Evolutionary conservation across 805 yeast species (phyloP).

Genomic region (Ogataea naganishii): DNA sequence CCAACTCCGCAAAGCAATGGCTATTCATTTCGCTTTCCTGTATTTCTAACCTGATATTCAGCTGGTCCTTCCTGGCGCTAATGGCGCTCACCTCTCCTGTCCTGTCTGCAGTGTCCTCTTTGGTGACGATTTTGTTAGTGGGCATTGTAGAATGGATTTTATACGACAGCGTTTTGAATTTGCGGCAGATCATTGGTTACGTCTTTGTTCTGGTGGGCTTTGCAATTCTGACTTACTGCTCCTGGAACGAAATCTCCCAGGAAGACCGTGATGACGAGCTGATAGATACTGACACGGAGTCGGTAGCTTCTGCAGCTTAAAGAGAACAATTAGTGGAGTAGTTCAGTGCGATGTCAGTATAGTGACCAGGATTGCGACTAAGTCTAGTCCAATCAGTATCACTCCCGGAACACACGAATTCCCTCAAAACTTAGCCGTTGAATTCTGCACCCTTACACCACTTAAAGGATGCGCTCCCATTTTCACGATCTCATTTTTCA

Average conservation of each 20-base stretch:
- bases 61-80: slow-evolving; percentile 62
- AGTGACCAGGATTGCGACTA: too few species aligned
- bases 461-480: too few species aligned
- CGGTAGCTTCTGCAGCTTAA: slow-evolving; percentile 15
- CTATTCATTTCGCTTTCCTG: slow-evolving; percentile 42
- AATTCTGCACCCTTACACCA: too few species aligned
- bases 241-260: slow-evolving; percentile 51
- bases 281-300: slow-evolving; percentile 24
- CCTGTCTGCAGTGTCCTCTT: slow-evolving; percentile 49
- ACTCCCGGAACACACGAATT: too few species aligned
- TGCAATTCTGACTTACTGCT: slow-evolving; percentile 50
- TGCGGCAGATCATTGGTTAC: slow-evolving; percentile 61
- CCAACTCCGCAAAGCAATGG: slow-evolving; percentile 33
- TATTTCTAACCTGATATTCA: slow-evolving; percentile 55
- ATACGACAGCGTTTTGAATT: slow-evolving; percentile 48
- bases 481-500: too few species aligned
- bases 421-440: too few species aligned
- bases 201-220: slow-evolving; percentile 63
- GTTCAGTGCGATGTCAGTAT: too few species aligned
- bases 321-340: too few species aligned
- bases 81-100: slow-evolving; percentile 86
- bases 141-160: slow-evolving; percentile 68
- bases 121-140: slow-evolving; percentile 71
- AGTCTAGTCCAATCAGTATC: too few species aligned
- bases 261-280: slow-evolving; percentile 28